Evolutionary conservation across 2,329 filamentous ascomycete species (phyloP).

Genomic region (Mycosphaerelloides madeirae): DNA sequence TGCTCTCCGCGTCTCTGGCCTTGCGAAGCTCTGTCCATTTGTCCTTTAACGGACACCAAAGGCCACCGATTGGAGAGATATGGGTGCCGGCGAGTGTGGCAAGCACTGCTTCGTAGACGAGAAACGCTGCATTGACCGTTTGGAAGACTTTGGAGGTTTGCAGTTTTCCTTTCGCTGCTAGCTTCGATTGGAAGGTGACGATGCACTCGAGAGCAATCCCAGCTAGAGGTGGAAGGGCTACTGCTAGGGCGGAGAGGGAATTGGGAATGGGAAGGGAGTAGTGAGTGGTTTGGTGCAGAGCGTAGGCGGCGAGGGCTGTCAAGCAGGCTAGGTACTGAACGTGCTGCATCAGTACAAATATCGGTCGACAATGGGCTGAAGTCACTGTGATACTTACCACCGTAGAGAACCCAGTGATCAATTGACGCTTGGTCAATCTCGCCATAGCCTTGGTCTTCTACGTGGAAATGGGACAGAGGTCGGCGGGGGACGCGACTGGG

Average conservation of each 20-base stretch:
- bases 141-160: conserved; percentile 32
- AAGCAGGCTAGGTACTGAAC: conserved; percentile 42
- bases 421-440: conserved; percentile 33
- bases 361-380: not conserved
- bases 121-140: conserved; percentile 36
- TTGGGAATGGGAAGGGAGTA: conserved; percentile 42
- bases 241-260: conserved; percentile 37
- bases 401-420: conserved; percentile 37
- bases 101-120: conserved; percentile 38
- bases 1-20: conserved; percentile 46
- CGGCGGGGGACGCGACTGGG: no score
- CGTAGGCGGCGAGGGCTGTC: conserved; percentile 38
- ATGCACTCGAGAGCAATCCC: conserved; percentile 41
- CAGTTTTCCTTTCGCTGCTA: conserved; percentile 19
- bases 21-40: conserved; percentile 54
- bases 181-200: conserved; percentile 33
- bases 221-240: conserved; percentile 40
- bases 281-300: conserved; percentile 27
- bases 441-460: conserved; percentile 7
- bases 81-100: conserved; percentile 44
- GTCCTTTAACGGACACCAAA: conserved; percentile 53
- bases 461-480: no score
- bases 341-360: not conserved
- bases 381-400: conserved; percentile 26
- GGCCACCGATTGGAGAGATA: conserved; percentile 34